Percentiles rank a stretch among this genome's conserved stretches.
Conservation (phyloP, 2,329 filamentous ascomycete genomes). For the Juglanconis juglandina region DNA sequence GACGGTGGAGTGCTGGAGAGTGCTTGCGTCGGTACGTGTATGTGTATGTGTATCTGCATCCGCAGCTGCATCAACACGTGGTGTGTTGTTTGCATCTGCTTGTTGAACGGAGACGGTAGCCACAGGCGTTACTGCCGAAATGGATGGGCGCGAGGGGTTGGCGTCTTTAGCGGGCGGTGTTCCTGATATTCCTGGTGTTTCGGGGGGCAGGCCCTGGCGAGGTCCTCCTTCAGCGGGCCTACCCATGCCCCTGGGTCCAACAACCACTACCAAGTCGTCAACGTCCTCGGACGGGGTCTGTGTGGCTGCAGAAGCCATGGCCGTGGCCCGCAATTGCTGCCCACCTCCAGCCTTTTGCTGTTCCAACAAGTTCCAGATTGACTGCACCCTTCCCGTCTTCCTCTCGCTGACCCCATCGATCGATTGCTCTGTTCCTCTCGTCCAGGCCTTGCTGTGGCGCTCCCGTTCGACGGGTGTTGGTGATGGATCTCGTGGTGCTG, state of each 20-base stretch:
- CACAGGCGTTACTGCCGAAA: too few relatives aligned
- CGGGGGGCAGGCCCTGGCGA: too few relatives aligned
- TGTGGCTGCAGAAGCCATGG: not conserved
- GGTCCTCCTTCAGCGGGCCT: too few relatives aligned
- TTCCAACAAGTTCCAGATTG: not conserved
- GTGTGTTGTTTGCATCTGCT: too few relatives aligned
- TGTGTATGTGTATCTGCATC: not conserved
- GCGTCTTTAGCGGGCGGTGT: too few relatives aligned
- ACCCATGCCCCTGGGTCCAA: not conserved
- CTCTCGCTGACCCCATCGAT: not conserved
- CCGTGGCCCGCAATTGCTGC: not conserved
- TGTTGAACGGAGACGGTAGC: too few relatives aligned
- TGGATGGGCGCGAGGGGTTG: too few relatives aligned
- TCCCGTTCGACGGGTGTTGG: not conserved
- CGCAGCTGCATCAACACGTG: not conserved
- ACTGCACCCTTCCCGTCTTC: not conserved
- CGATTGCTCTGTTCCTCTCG: not conserved
- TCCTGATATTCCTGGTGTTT: too few relatives aligned
- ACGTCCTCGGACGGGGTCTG: not conserved
- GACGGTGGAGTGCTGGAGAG: slow-evolving; percentile 1
- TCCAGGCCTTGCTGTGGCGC: not conserved
- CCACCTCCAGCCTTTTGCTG: not conserved
- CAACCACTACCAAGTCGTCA: not conserved
- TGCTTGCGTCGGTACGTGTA: not conserved
- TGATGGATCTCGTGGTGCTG: not conserved